Conservation (phyloP, 139 green algal genomes). For the Tetradesmus obliquus region DNA sequence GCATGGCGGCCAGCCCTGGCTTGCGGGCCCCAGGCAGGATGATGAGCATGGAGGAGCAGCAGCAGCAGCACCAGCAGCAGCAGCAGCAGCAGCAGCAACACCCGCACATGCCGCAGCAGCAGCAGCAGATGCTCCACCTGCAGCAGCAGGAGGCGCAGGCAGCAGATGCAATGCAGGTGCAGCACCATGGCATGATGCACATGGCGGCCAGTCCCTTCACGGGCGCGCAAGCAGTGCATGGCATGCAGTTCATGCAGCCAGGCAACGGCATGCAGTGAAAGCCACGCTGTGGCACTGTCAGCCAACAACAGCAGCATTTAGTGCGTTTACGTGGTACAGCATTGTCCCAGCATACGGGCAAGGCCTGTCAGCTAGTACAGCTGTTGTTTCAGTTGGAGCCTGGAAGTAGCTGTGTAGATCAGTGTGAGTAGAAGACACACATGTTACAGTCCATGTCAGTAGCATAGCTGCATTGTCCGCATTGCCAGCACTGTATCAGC, state of each 20-base stretch:
- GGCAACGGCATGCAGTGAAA: not conserved
- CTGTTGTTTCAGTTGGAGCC: not conserved
- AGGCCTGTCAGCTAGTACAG: not conserved
- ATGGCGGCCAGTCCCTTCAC: constrained; percentile 5
- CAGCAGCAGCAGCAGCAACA: constrained; percentile 21
- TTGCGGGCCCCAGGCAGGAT: not conserved
- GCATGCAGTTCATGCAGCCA: constrained; percentile 30
- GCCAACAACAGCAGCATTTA: not conserved
- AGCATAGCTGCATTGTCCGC: not conserved
- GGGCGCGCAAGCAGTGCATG: not conserved
- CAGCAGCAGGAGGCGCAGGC: not conserved
- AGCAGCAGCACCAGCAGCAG: constrained; percentile 4
- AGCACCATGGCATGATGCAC: constrained; percentile 32
- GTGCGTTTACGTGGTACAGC: not conserved
- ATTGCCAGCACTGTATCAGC: not conserved
- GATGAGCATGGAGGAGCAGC: constrained; percentile 23
- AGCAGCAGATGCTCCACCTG: constrained; percentile 14
- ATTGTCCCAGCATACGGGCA: not conserved
- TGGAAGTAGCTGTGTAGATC: not conserved
- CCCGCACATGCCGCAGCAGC: not conserved
- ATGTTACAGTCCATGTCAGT: not conserved
- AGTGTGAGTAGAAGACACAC: not conserved
- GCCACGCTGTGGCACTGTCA: not conserved
- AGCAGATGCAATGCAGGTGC: constrained; percentile 30
- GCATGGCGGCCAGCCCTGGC: constrained; percentile 25